Base-by-base conservation (phyloP, 768 basidiomycete species). In the Naematelia encephala region DNA sequence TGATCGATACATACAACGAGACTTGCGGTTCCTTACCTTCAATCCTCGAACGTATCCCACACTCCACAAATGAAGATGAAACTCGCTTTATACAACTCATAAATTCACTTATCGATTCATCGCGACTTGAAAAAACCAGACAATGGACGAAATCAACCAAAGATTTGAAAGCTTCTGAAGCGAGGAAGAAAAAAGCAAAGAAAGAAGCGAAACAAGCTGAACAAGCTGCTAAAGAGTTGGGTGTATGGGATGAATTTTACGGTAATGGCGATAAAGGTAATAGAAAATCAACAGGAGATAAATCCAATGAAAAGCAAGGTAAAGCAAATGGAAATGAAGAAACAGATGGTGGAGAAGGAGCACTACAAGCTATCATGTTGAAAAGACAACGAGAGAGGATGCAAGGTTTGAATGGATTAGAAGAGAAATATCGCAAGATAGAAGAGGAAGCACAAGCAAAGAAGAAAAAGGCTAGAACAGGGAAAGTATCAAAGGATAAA, bases 161-260 rank as follows among this genome's bases (percentile, higher is more conserved):
- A 72, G 91, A 97, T 72, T 84, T 88, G 77, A 90, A 89, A 77
- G 86, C 86, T 3, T 85, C 82, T 64, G 82, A 87, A 63, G 83
- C 85, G 19, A 82, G 92, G 45, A 83, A 82, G 79, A 90, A 88
- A 76, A 83, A 84, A 67, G 83, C 85, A 1, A 81, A 85, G 61
- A 87, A 86, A 74, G 91, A 93, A 75, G 90, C 89, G 1, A 79
- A 80, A 56, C 90, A 94, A 67, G 92, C 92, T 2, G 92, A 80
- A 76, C 81, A 83, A 19, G 78, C 87, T 43, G 92, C 92, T 4
- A 89, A 85, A 65, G 89, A 90, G 62, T 78, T 97, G 14, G 92
- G 91, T 1, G 88, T 96, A 10, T 93, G 91, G 90, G 91, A 96
- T 19, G 78, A 78, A 61, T 78, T 79, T 52, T 77, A 74, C 50